phyloP scores from a whole-genome alignment of 2,329 filamentous ascomycete genomes.

The Scopulariopsis brevicaulis region DNA sequence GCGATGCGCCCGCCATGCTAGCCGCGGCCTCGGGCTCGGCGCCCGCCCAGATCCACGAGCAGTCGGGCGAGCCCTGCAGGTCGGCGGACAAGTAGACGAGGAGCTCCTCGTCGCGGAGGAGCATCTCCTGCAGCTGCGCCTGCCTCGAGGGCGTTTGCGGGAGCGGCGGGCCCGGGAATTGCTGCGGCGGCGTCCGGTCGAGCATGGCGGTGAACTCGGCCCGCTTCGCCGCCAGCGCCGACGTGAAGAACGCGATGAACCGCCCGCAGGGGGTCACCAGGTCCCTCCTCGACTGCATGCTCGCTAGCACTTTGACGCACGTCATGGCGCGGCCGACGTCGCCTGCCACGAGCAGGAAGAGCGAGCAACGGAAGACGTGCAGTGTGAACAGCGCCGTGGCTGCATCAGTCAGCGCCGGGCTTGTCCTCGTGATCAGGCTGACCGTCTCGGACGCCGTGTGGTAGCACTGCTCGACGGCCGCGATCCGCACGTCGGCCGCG shows the following conservation, averaged over 20 bases:
- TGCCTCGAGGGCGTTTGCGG: slow-evolving; percentile 9
- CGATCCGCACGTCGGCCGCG: slow-evolving; percentile 49
- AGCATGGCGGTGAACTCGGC: slow-evolving; percentile 30
- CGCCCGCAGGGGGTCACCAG: slow-evolving; percentile 71
- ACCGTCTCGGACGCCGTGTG: slow-evolving; percentile 69
- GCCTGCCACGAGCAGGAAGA: slow-evolving; percentile 67
- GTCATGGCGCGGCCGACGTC: slow-evolving; percentile 62
- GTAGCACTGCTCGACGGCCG: slow-evolving; percentile 69
- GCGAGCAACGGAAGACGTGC: slow-evolving; percentile 77
- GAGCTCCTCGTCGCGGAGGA: slow-evolving; percentile 68
- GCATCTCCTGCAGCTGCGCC: slow-evolving; percentile 20
- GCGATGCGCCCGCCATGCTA: slow-evolving; percentile 7
- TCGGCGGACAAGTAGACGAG: slow-evolving; percentile 79
- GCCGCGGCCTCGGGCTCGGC: slow-evolving; percentile 32
- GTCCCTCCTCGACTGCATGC: slow-evolving; percentile 59
- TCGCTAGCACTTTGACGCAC: slow-evolving; percentile 60
- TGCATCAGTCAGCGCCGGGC: slow-evolving; percentile 48
- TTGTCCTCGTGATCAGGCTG: slow-evolving; percentile 57
- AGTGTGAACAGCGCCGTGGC: slow-evolving; percentile 67
- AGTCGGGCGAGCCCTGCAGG: slow-evolving; percentile 66
- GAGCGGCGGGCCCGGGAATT: slow-evolving; percentile 14
- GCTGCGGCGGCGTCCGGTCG: slow-evolving; percentile 18
- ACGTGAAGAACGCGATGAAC: slow-evolving; percentile 72
- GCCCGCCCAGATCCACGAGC: slow-evolving; percentile 73
- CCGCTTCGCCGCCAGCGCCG: slow-evolving; percentile 46